phyloP scores from a whole-genome alignment of 345 rosid species.

The Lepidium didymum region DNA sequence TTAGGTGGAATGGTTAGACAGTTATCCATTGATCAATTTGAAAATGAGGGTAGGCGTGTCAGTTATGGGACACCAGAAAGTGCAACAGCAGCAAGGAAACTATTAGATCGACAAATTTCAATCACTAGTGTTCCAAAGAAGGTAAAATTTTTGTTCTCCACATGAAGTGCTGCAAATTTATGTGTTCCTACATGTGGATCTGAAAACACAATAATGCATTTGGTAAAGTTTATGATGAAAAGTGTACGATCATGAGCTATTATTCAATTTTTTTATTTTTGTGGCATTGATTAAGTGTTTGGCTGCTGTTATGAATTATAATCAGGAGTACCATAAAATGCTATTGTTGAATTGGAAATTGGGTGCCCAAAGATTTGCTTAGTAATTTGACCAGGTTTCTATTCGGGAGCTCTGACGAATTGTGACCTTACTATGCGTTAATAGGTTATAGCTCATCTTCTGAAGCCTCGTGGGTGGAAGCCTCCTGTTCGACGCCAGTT shows the following conservation, averaged over 20 bases:
- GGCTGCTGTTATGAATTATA: background rate
- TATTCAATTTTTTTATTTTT: background rate
- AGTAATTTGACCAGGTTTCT: background rate
- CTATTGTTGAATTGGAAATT: background rate
- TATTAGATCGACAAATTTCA: constrained; percentile 86
- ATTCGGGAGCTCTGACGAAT: background rate
- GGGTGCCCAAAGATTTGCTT: background rate
- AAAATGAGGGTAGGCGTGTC: constrained; percentile 87
- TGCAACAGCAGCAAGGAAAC: constrained; percentile 88
- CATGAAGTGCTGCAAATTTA: constrained; percentile 1
- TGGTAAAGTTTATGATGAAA: background rate
- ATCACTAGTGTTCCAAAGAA: constrained; percentile 82
- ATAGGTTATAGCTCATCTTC: constrained; percentile 77
- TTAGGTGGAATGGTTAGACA: constrained; percentile 90
- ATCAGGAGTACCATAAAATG: background rate
- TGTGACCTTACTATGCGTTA: background rate
- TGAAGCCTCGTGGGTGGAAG: constrained; percentile 97
- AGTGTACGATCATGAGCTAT: background rate
- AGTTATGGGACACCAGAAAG: constrained; percentile 85
- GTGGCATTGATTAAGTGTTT: background rate
- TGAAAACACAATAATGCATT: background rate
- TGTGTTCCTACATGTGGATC: constrained; percentile 6
- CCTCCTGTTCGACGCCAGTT: constrained; percentile 89
- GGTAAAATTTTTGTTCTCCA: constrained; percentile 34
- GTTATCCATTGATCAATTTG: constrained; percentile 89